Percentiles rank a stretch among this genome's conserved stretches.
phyloP scores from a whole-genome alignment of 805 yeast genomes.

The Yamadazyma philogaea region DNA sequence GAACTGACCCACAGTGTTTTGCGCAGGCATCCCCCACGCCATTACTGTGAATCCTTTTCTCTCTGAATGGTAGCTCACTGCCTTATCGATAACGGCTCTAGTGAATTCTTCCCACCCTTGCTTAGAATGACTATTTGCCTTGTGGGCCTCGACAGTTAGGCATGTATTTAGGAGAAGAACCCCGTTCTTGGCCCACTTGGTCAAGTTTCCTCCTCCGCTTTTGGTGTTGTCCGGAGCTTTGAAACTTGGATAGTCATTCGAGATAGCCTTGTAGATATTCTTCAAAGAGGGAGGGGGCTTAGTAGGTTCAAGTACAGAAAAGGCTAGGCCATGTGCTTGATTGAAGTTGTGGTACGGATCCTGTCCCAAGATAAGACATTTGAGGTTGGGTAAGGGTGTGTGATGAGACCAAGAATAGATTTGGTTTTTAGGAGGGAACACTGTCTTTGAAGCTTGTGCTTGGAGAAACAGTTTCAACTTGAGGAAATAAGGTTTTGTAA shows the following conservation, averaged over 20 bases:
- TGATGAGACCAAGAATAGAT: slow-evolving; percentile 90
- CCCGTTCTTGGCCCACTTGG: slow-evolving; percentile 85
- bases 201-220: slow-evolving; percentile 59
- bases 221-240: slow-evolving; percentile 43
- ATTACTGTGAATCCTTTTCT: slow-evolving; percentile 59
- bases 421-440: slow-evolving; percentile 76
- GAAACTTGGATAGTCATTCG: slow-evolving; percentile 65
- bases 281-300: slow-evolving; percentile 81
- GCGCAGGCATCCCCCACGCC: slow-evolving; percentile 83
- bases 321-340: slow-evolving; percentile 97
- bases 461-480: slow-evolving; percentile 62
- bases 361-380: slow-evolving; percentile 85
- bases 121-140: slow-evolving; percentile 87
- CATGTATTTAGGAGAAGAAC: slow-evolving; percentile 85
- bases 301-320: slow-evolving; percentile 78
- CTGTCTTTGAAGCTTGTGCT: slow-evolving; percentile 43
- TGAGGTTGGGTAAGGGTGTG: slow-evolving; percentile 72
- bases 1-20: slow-evolving; percentile 49
- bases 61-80: slow-evolving; percentile 44
- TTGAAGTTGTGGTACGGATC: slow-evolving; percentile 92
- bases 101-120: slow-evolving; percentile 94
- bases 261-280: slow-evolving; percentile 80
- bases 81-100: slow-evolving; percentile 55
- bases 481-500: slow-evolving; percentile 83
- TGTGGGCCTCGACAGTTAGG: slow-evolving; percentile 87